Conservation (phyloP, 2,329 filamentous ascomycete genomes). For the Trichoderma afroharzianum region DNA sequence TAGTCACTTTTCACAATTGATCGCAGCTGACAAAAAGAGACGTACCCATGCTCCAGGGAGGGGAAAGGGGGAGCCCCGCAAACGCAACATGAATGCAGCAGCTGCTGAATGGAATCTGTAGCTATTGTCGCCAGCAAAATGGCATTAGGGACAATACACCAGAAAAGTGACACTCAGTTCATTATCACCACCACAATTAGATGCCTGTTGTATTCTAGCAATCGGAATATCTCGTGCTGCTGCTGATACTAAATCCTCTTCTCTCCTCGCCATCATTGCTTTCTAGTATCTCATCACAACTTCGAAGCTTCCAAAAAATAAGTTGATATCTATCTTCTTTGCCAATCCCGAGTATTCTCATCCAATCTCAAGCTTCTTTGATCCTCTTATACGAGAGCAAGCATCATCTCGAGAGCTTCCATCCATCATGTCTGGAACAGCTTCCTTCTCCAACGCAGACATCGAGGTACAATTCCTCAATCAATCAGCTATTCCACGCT, state of each 20-base stretch:
- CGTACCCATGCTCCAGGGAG: not conserved
- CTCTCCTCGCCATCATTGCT: not conserved
- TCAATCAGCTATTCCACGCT: not conserved
- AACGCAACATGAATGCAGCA: not conserved
- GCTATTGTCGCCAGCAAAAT: slow-evolving; percentile 7
- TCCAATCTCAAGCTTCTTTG: not conserved
- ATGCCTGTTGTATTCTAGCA: not conserved
- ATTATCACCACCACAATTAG: slow-evolving; percentile 1
- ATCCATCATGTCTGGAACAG: not conserved
- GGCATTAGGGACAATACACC: not conserved
- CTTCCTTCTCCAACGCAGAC: not conserved
- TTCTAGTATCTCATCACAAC: not conserved
- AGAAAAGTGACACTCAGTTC: not conserved
- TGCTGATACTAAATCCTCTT: not conserved
- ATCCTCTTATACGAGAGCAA: not conserved
- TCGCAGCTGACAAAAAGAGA: not conserved
- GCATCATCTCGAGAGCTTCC: not conserved
- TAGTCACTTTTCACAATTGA: no score
- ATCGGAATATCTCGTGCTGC: not conserved
- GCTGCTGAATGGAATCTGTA: not conserved
- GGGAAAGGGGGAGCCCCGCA: not conserved
- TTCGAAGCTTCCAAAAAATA: no score
- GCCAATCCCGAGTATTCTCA: not conserved
- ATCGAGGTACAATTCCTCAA: not conserved
- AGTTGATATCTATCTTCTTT: no score